Percentiles rank a stretch among this genome's conserved stretches.
phyloP scores from a whole-genome alignment of 495 filamentous ascomycete species.

The Niebla homalea region DNA sequence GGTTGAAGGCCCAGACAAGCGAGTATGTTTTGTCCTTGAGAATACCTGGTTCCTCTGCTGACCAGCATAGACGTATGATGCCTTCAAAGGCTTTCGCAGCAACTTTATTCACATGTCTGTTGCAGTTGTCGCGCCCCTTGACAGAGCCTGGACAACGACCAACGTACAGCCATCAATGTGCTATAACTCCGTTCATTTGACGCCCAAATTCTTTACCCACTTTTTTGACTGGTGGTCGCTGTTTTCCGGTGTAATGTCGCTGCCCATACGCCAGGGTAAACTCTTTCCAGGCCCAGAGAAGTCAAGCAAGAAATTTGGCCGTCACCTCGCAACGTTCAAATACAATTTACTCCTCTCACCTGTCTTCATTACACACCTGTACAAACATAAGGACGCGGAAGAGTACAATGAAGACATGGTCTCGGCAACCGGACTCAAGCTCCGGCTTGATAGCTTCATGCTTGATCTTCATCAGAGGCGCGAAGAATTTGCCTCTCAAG shows the following conservation, averaged over 20 bases:
- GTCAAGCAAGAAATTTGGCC: conserved; percentile 95
- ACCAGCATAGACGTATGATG: conserved; percentile 57
- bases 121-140: conserved; percentile 69
- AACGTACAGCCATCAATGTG: conserved; percentile 62
- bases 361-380: conserved; percentile 88
- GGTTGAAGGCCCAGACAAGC: conserved; percentile 41
- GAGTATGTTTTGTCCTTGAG: conserved; percentile 26
- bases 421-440: conserved; percentile 85
- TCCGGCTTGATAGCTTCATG: conserved; percentile 88
- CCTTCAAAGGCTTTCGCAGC: conserved; percentile 86
- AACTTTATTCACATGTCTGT: conserved; percentile 91
- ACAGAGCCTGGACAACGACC: conserved; percentile 64
- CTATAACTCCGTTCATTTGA: conserved; percentile 90
- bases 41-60: conserved; percentile 7
- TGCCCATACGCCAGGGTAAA: conserved; percentile 82
- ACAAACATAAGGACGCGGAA: conserved; percentile 94
- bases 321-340: conserved; percentile 93
- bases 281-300: conserved; percentile 88
- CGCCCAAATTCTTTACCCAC: conserved; percentile 90
- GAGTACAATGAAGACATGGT: conserved; percentile 69
- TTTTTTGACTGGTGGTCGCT: conserved; percentile 98
- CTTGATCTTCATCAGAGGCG: conserved; percentile 89
- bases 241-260: conserved; percentile 87
- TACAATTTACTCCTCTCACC: conserved; percentile 89
- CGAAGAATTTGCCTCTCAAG: conserved; percentile 74